Evolutionary conservation across 148 eudicot species (phyloP), one percentile per base, ranked within the genome.

Genomic region (Simmondsia chinensis): DNA sequence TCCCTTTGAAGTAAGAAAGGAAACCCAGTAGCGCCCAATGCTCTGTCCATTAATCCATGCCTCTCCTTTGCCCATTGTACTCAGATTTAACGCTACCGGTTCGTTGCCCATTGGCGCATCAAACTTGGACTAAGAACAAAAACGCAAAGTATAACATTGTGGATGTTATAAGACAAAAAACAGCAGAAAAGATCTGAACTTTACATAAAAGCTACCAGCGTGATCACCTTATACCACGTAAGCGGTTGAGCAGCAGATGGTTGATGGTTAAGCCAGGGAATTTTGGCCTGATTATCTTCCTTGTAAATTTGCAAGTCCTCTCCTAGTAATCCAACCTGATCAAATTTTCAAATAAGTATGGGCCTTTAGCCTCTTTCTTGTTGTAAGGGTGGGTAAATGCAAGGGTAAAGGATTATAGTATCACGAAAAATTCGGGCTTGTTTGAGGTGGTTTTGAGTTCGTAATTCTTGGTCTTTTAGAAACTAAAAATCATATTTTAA

Each of bases 41-140:
- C 79, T 77, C 46, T 77, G 64, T 31, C 83, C 83, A 11, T 77
- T 77, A 39, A 77, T 48, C 83, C 83, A 77, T 22, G 63, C 73
- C 70, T 73, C 69, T 15, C 83, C 83, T 66, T 77, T 77, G 9
- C 65, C 75, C 83, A 77, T 77, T 4, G 63, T 21, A 24, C 68
- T 63, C 20, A 77, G 59, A 52, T 73, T 46, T 38, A 77, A 51
- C 12, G 65, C 71, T 2, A 77, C 59, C 20, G 79, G 79, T 20
- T 70, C 71, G 39, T 51, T 56, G 7, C 79, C 76, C 12, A 9
- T 34, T 3, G 79, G 79, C 39, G 68, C 60, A 42, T 73, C 71
- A 41, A 77, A 77, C 13, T 39, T 33, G 15, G 65, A 26, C 83
- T 77, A 70, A 20, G 35, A 56, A 13, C 2, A 49, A 13, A 15